Conservation (phyloP, 768 basidiomycete genomes). For the Piloderma croceum region DNA sequence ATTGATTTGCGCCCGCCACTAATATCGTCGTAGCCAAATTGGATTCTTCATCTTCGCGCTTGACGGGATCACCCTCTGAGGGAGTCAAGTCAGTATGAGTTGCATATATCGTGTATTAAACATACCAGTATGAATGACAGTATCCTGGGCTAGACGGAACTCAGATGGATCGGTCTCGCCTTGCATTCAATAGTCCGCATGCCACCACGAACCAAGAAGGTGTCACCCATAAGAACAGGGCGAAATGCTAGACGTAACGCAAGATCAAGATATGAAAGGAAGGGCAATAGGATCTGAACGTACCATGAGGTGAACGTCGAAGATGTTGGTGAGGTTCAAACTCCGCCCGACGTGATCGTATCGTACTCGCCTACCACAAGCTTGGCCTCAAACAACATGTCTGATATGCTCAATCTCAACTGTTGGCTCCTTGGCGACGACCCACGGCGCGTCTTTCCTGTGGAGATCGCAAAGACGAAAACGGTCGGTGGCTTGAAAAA, state of each 20-base stretch:
- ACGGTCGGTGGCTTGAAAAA: conserved; percentile 12
- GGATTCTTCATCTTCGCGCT: conserved; percentile 63
- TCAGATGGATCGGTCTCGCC: conserved; percentile 65
- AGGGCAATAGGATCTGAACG: too few relatives aligned
- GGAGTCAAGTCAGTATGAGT: background rate
- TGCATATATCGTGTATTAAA: too few relatives aligned
- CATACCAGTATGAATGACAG: conserved; percentile 51
- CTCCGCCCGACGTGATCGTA: too few relatives aligned
- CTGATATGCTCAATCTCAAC: conserved; percentile 14
- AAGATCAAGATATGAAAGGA: too few relatives aligned
- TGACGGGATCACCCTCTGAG: conserved; percentile 59
- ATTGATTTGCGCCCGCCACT: conserved; percentile 67
- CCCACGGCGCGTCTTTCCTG: conserved; percentile 9
- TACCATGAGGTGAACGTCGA: too few relatives aligned
- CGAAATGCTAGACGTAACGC: too few relatives aligned
- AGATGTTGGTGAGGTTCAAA: too few relatives aligned
- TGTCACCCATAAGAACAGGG: too few relatives aligned
- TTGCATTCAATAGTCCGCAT: too few relatives aligned
- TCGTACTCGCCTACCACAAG: too few relatives aligned
- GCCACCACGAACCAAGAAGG: conserved; percentile 61
- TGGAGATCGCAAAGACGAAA: conserved; percentile 14
- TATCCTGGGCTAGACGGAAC: conserved; percentile 66
- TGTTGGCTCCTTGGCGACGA: conserved; percentile 12
- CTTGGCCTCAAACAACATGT: too few relatives aligned
- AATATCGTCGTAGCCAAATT: conserved; percentile 69